Conservation (phyloP, 2,329 filamentous ascomycete genomes). For the Trichoderma pleuroti region DNA sequence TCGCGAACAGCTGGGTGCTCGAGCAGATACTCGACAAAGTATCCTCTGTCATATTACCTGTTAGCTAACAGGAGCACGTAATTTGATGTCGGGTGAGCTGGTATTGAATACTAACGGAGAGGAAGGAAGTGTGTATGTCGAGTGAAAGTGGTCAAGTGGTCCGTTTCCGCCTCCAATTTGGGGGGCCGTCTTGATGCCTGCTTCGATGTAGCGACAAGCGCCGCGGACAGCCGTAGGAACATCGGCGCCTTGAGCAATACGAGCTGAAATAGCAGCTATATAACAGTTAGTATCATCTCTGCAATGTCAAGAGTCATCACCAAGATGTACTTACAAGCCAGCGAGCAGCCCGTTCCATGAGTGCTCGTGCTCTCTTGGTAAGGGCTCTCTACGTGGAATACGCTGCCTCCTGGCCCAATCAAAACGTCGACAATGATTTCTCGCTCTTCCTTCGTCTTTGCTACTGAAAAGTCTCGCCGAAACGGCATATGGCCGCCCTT, state of each 20-base stretch:
- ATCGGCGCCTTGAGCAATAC: conserved; percentile 57
- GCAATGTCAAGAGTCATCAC: no score
- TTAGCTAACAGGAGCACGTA: background rate
- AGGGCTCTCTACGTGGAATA: conserved; percentile 62
- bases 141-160: conserved; percentile 77
- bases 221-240: conserved; percentile 59
- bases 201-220: conserved; percentile 70
- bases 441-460: conserved; percentile 56
- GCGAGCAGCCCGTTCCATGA: conserved; percentile 90
- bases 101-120: conserved; percentile 46
- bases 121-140: conserved; percentile 64
- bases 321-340: conserved; percentile 65
- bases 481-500: conserved; percentile 92
- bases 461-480: conserved; percentile 56
- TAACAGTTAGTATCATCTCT: background rate
- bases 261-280: conserved; percentile 69
- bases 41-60: conserved; percentile 48
- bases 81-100: no score
- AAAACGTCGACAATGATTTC: conserved; percentile 74
- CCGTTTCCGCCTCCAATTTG: conserved; percentile 64
- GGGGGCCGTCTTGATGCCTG: conserved; percentile 63
- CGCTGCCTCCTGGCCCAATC: conserved; percentile 54
- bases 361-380: conserved; percentile 77
- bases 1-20: conserved; percentile 68
- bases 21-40: conserved; percentile 80